Evolutionary conservation across 306 rosid species (phyloP), one percentile per base, ranked within the genome.

Genomic region (Gastrolobium bilobum): DNA sequence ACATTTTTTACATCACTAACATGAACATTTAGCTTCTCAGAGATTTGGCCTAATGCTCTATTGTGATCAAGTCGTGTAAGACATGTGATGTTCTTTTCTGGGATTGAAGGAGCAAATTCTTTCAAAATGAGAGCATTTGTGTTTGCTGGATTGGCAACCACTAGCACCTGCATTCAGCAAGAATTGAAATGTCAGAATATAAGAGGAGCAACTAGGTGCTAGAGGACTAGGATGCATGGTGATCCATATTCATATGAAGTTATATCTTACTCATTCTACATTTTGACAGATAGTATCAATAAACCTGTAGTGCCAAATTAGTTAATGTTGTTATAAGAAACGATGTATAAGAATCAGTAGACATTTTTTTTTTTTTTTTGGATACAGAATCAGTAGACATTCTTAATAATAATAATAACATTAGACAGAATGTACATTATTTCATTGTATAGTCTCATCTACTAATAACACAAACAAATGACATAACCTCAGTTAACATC

Each of bases 91-190:
- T 95, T 95, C 51, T 93, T 89, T 78, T 87, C 90, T 0, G 96
- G 90, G 61, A 95, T 93, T 63, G 95, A 90, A 77, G 93, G 96
- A 53, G 96, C 96, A 71, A 73, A 93, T 67, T 95, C 98, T 84
- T 91, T 95, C 87, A 95, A 63, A 75, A 95, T 84, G 42, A 93
- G 89, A 67, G 96, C 96, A 79, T 92, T 95, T 33, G 98, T 95
- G 88, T 95, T 93, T 62, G 98, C 97, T 7, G 99, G 99, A 84
- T 95, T 90, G 7, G 99, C 99, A 70, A 95, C 91, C 76, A 95
- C 99, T 79, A 95, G 61, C 61, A 95, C 98, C 99, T 94, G 77
- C 46, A 80, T 14, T 15, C 31, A 30, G 4, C 71, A 58, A 62
- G 34, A 61, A 39, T 75, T 72, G 11, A 50, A 68, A 61, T 56